Evolutionary conservation across 2,329 filamentous ascomycete genomes (phyloP).

Genomic region (Phialemonium atrogriseum): DNA sequence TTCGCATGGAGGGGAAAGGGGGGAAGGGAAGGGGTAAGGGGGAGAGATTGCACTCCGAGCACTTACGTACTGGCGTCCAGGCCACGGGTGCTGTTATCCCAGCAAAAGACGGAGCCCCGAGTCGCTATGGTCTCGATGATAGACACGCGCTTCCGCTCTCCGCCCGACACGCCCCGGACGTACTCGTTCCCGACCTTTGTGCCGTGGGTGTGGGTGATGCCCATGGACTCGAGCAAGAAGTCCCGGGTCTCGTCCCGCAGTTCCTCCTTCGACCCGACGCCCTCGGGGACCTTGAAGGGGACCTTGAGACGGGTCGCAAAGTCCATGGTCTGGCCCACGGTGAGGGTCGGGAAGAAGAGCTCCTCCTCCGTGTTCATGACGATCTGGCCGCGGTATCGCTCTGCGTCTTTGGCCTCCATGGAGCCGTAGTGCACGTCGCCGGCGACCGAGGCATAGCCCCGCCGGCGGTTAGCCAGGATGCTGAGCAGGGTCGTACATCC

Average conservation of each 20-base stretch:
- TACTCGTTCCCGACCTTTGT: constrained; percentile 63
- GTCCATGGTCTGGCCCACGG: constrained; percentile 60
- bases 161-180: constrained; percentile 58
- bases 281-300: constrained; percentile 37
- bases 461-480: constrained; percentile 55
- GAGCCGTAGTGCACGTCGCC: constrained; percentile 51
- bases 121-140: constrained; percentile 57
- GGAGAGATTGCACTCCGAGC: too few species aligned
- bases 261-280: constrained; percentile 32
- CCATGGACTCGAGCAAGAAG: constrained; percentile 49
- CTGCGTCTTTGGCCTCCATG: constrained; percentile 37
- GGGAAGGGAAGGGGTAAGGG: not conserved
- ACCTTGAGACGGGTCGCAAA: constrained; percentile 59
- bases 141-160: constrained; percentile 61
- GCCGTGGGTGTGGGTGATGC: constrained; percentile 49
- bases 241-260: constrained; percentile 37
- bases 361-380: constrained; percentile 67
- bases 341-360: constrained; percentile 56
- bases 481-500: constrained; percentile 67
- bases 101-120: constrained; percentile 51
- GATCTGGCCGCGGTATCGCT: constrained; percentile 48
- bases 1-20: not conserved
- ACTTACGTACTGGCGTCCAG: constrained; percentile 53
- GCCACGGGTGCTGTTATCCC: constrained; percentile 60
- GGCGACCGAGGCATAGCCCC: constrained; percentile 47